Percentiles rank a stretch among this genome's conserved stretches.
Evolutionary conservation across 306 rosid species (phyloP).

Genomic region (Rosa persica): DNA sequence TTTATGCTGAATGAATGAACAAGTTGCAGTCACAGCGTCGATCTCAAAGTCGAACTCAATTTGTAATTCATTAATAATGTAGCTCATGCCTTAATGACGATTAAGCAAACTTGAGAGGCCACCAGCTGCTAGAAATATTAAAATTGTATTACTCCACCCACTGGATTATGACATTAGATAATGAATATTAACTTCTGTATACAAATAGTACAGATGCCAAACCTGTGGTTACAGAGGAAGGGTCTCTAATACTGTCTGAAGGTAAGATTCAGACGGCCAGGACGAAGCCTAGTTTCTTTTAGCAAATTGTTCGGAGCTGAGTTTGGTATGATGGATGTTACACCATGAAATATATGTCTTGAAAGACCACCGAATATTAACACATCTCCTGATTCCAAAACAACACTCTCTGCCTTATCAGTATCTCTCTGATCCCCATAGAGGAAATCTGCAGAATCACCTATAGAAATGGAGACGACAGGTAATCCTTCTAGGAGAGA

Average conservation of each 20-base stretch:
- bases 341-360: constrained; percentile 67
- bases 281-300: constrained; percentile 36
- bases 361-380: constrained; percentile 70
- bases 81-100: background rate
- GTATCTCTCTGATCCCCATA: constrained; percentile 53
- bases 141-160: background rate
- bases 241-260: constrained; percentile 45
- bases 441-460: constrained; percentile 74
- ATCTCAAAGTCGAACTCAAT: constrained; percentile 4
- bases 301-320: constrained; percentile 53
- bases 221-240: constrained; percentile 7
- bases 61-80: background rate
- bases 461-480: constrained; percentile 66
- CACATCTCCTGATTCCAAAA: constrained; percentile 69
- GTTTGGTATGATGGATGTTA: constrained; percentile 47
- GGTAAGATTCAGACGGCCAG: constrained; percentile 73
- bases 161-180: background rate
- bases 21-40: constrained; percentile 20
- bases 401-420: constrained; percentile 41
- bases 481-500: constrained; percentile 55
- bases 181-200: constrained; percentile 5
- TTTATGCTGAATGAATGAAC: background rate
- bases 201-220: constrained; percentile 5
- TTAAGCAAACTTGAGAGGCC: background rate
- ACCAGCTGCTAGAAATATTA: background rate